Evolutionary conservation across 208 protist genomes (phyloP).

Genomic region (Leishmania tarentolae): DNA sequence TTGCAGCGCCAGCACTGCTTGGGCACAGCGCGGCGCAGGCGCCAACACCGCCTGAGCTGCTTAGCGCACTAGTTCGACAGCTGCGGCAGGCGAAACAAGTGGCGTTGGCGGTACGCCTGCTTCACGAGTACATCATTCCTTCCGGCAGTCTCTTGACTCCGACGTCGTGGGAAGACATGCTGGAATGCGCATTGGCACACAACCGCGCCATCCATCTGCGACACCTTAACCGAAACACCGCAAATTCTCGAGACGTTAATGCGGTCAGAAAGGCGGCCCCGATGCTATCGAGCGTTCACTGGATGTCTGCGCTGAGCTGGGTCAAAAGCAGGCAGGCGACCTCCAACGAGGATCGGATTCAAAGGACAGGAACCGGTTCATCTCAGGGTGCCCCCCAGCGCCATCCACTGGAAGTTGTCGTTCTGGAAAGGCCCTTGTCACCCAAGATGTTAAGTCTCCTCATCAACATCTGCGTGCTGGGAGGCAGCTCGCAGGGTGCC

Average conservation of each 20-base stretch:
- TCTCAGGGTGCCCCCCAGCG: conserved; percentile 43
- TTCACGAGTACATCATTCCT: conserved; percentile 76
- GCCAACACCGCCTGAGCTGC: conserved; percentile 53
- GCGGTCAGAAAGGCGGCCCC: neutral
- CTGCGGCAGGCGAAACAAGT: conserved; percentile 59
- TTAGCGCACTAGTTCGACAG: conserved; percentile 59
- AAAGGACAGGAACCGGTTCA: conserved; percentile 58
- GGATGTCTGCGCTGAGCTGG: conserved; percentile 81
- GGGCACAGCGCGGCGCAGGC: conserved; percentile 34
- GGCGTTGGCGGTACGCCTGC: conserved; percentile 55
- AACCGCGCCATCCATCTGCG: conserved; percentile 45
- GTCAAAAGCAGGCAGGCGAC: conserved; percentile 57
- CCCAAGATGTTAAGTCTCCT: conserved; percentile 63
- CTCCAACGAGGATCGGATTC: conserved; percentile 46
- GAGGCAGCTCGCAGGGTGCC: conserved; percentile 68
- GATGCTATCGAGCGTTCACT: conserved; percentile 51
- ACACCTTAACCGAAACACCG: too few species aligned
- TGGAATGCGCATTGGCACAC: conserved; percentile 69
- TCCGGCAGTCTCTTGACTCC: conserved; percentile 40
- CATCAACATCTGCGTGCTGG: conserved; percentile 80
- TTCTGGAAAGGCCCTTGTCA: conserved; percentile 39
- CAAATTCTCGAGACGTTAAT: neutral
- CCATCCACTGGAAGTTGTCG: conserved; percentile 23
- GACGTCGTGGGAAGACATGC: conserved; percentile 55
- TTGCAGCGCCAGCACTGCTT: conserved; percentile 51